Conservation (phyloP, 2,329 filamentous ascomycete genomes). For the Torrubiella hemipterigena region DNA sequence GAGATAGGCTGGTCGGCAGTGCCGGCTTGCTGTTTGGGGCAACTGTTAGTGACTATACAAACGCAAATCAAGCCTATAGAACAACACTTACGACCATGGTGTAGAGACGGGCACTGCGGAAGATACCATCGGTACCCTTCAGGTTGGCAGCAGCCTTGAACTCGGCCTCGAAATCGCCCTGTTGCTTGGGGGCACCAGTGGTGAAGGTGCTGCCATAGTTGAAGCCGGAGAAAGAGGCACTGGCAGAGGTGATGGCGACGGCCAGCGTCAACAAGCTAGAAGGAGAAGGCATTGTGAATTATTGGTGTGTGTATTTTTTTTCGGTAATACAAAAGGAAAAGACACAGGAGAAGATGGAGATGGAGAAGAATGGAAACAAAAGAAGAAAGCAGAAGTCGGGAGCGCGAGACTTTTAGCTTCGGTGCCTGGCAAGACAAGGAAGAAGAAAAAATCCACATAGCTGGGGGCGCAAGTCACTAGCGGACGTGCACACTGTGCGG, state of each 20-base stretch:
- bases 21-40: no score
- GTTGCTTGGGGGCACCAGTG: constrained; percentile 45
- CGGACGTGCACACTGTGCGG: no score
- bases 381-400: neutral
- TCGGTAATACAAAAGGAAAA: neutral
- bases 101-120: constrained; percentile 62
- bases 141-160: constrained; percentile 56
- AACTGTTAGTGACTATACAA: constrained; percentile 18
- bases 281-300: constrained; percentile 18
- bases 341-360: constrained; percentile 2
- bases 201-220: no score
- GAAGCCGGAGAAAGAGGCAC: constrained; percentile 48
- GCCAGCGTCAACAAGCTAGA: constrained; percentile 21
- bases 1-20: constrained; percentile 53
- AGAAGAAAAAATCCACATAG: no score
- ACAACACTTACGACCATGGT: constrained; percentile 47
- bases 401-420: no score
- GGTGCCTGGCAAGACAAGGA: no score
- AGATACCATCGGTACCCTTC: constrained; percentile 46
- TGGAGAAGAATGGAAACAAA: neutral
- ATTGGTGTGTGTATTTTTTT: neutral
- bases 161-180: constrained; percentile 57
- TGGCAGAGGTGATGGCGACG: constrained; percentile 19
- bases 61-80: neutral
- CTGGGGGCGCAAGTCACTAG: no score